These are phyloP conservation scores for Pyrenochaeta sp. DNA, from an alignment of 2,329 filamentous ascomycete genomes.

Conservation along the genomic window DNA sequence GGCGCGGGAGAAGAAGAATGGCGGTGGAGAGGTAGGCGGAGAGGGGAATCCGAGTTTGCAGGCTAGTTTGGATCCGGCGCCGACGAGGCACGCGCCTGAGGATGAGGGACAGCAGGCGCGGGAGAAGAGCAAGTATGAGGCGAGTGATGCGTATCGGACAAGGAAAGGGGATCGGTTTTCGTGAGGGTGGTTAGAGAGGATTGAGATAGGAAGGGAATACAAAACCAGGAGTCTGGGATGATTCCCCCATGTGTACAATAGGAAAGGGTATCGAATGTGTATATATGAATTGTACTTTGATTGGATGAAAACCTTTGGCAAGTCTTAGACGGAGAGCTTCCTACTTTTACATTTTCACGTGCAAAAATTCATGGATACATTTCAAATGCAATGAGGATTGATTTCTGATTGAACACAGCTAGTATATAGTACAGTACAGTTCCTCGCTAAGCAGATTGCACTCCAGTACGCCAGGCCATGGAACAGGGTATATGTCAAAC, in stretches of 20 bases:
- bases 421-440: too few relatives aligned
- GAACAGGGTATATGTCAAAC: conserved; percentile 38
- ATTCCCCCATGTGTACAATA: too few relatives aligned
- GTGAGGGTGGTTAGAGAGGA: conserved; percentile 18
- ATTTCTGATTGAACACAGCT: too few relatives aligned
- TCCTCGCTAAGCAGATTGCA: too few relatives aligned
- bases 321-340: too few relatives aligned
- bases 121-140: conserved; percentile 93
- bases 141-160: conserved; percentile 74
- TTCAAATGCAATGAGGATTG: too few relatives aligned
- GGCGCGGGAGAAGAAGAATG: conserved; percentile 16
- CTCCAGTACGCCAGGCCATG: conserved; percentile 36
- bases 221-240: too few relatives aligned
- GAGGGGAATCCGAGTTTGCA: conserved; percentile 71
- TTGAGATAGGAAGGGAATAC: neutral
- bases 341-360: too few relatives aligned
- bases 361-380: too few relatives aligned
- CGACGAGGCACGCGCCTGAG: conserved; percentile 79
- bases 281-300: too few relatives aligned
- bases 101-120: conserved; percentile 70
- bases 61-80: conserved; percentile 79
- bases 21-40: conserved; percentile 15
- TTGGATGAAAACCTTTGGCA: too few relatives aligned
- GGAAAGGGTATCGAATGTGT: too few relatives aligned
- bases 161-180: conserved; percentile 85